phyloP scores from a whole-genome alignment of 2,329 filamentous ascomycete species.

The Bipolaris bicolor region DNA sequence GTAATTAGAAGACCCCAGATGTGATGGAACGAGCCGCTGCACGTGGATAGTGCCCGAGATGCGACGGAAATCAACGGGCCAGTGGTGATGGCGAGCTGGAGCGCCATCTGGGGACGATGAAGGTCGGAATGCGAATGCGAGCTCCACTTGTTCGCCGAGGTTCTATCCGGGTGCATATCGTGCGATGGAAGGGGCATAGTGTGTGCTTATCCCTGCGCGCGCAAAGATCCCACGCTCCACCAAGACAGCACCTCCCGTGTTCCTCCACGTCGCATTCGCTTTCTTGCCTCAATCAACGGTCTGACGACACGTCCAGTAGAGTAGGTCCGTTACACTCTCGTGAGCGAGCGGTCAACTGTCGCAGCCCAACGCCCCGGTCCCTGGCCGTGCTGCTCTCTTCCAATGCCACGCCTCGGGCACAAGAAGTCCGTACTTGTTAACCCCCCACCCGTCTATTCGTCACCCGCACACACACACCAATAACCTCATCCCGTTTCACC shows the following conservation, averaged over 20 bases:
- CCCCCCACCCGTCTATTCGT: conserved; percentile 12
- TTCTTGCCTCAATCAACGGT: conserved; percentile 10
- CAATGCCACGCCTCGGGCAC: conserved; percentile 47
- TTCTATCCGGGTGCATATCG: not conserved
- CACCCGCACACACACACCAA: not conserved
- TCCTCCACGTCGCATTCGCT: conserved; percentile 15
- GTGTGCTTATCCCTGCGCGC: conserved; percentile 6
- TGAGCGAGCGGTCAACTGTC: conserved; percentile 13
- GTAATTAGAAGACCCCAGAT: too few relatives aligned
- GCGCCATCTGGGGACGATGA: not conserved
- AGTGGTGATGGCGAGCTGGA: not conserved
- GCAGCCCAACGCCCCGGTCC: conserved; percentile 16
- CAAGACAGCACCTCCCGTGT: conserved; percentile 12
- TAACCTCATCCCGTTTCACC: conserved; percentile 1
- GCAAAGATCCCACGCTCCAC: conserved; percentile 12
- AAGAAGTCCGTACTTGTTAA: conserved; percentile 39
- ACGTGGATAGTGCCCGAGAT: not conserved
- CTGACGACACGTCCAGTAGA: conserved; percentile 6
- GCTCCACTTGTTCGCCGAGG: not conserved
- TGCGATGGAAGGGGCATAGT: conserved; percentile 10
- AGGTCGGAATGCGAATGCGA: conserved; percentile 22
- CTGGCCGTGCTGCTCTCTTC: conserved; percentile 7
- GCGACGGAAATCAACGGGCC: not conserved
- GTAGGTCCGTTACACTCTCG: conserved; percentile 11
- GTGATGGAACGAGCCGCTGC: not conserved